Conservation (phyloP, 2,329 filamentous ascomycete genomes). For the Aspergillus sergii region DNA sequence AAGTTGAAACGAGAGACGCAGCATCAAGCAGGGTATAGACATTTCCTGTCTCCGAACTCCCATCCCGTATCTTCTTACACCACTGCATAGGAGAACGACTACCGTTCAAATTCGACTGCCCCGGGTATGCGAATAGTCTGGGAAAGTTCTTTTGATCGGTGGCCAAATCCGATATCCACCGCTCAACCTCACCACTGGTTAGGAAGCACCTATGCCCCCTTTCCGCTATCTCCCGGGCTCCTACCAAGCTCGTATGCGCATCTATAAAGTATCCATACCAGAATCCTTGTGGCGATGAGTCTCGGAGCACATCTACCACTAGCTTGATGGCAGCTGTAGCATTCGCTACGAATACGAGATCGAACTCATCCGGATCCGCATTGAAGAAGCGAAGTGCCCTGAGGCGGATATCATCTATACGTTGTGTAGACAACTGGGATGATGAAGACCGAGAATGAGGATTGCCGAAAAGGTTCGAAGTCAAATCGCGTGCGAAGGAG, state of each 20-base stretch:
- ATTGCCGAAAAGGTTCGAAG: slow-evolving; percentile 79
- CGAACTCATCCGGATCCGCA: slow-evolving; percentile 78
- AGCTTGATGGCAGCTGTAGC: slow-evolving; percentile 90
- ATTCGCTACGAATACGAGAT: slow-evolving; percentile 89
- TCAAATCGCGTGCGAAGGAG: slow-evolving; percentile 76
- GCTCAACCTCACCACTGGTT: slow-evolving; percentile 62
- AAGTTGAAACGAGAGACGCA: slow-evolving; percentile 77
- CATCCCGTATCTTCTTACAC: slow-evolving; percentile 55
- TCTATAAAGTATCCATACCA: slow-evolving; percentile 81
- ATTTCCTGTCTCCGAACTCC: slow-evolving; percentile 32
- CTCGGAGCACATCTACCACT: slow-evolving; percentile 75
- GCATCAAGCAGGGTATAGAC: slow-evolving; percentile 78
- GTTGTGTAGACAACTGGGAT: slow-evolving; percentile 73
- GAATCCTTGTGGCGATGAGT: slow-evolving; percentile 67
- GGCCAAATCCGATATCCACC: slow-evolving; percentile 60
- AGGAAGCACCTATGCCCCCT: slow-evolving; percentile 65
- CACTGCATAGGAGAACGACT: slow-evolving; percentile 72
- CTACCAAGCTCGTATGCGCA: slow-evolving; percentile 84
- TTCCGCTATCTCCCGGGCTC: slow-evolving; percentile 71
- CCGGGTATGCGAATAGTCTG: slow-evolving; percentile 76
- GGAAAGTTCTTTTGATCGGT: slow-evolving; percentile 22
- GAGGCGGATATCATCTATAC: slow-evolving; percentile 75
- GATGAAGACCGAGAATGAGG: slow-evolving; percentile 84
- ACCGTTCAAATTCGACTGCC: slow-evolving; percentile 92
- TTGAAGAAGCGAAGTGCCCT: slow-evolving; percentile 75